phyloP scores from a whole-genome alignment of 495 filamentous ascomycete species.

The Corynascus novoguineensis region DNA sequence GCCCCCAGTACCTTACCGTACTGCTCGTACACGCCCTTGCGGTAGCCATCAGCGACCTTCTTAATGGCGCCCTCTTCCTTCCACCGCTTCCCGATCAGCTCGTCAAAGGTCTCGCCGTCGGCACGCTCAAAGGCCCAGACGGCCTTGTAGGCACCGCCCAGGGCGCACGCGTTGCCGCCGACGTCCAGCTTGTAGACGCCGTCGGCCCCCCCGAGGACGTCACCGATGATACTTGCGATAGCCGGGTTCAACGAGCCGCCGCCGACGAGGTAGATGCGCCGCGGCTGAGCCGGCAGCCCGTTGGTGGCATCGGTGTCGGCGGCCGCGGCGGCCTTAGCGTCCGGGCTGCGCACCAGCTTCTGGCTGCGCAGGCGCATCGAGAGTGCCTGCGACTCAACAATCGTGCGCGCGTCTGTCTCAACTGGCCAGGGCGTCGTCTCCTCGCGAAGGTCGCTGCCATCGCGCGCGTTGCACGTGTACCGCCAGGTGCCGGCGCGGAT shows the following conservation, averaged over 20 bases:
- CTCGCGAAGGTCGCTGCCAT: constrained; percentile 46
- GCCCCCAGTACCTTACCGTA: constrained; percentile 73
- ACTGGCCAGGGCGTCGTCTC: constrained; percentile 34
- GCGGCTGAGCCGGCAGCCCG: constrained; percentile 69
- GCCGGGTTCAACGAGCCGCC: constrained; percentile 84
- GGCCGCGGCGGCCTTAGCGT: no score
- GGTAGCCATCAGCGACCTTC: constrained; percentile 78
- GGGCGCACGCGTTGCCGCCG: constrained; percentile 90
- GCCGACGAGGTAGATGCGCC: constrained; percentile 88
- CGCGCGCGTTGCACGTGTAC: constrained; percentile 55
- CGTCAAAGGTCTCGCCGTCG: constrained; percentile 73
- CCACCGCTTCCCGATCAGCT: constrained; percentile 77
- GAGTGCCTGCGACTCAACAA: constrained; percentile 90
- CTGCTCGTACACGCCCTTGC: constrained; percentile 59
- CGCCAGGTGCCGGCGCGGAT: constrained; percentile 77
- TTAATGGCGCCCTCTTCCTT: constrained; percentile 73
- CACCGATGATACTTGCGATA: constrained; percentile 72
- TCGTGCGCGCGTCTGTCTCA: constrained; percentile 70
- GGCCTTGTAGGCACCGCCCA: constrained; percentile 96
- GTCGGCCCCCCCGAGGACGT: constrained; percentile 81
- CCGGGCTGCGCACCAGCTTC: constrained; percentile 58
- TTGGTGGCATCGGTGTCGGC: constrained; percentile 14
- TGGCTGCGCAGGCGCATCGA: constrained; percentile 79
- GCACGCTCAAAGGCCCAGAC: constrained; percentile 78
- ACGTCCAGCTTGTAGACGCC: constrained; percentile 90